These are phyloP conservation scores for Pseudocercospora fijiensis DNA, from an alignment of 2,329 filamentous ascomycete species.

Conservation along the genomic window DNA sequence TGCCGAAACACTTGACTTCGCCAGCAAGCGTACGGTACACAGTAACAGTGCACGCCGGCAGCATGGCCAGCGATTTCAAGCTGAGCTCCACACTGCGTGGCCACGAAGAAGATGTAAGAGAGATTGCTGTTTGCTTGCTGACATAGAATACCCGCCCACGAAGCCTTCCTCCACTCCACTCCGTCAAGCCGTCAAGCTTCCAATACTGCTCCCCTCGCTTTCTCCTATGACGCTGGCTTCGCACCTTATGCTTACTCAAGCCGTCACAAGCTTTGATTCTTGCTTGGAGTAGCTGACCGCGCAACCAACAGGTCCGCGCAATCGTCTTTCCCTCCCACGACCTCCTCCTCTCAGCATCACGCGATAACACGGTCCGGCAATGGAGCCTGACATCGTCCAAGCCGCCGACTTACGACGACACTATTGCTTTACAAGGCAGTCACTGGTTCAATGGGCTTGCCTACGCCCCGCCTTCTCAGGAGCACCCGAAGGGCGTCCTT, in stretches of 20 bases:
- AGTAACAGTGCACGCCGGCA: constrained; percentile 13
- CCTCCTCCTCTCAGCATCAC: constrained; percentile 77
- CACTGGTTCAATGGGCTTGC: constrained; percentile 86
- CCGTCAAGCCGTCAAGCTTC: background rate
- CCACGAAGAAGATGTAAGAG: constrained; percentile 86
- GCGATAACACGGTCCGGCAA: constrained; percentile 84
- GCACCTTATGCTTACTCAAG: background rate
- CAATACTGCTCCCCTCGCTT: background rate
- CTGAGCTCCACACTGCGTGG: constrained; percentile 85
- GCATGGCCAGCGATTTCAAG: constrained; percentile 77
- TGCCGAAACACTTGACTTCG: background rate
- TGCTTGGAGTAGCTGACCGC: constrained; percentile 22
- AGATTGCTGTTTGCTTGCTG: no score
- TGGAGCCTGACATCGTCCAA: constrained; percentile 70
- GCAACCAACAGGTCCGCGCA: constrained; percentile 69
- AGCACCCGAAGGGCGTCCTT: constrained; percentile 75
- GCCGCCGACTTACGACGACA: constrained; percentile 71
- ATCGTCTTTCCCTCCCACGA: constrained; percentile 74
- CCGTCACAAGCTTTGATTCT: background rate
- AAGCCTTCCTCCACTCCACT: background rate
- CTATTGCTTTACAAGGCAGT: constrained; percentile 75
- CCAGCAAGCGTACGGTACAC: background rate
- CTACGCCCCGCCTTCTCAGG: constrained; percentile 67
- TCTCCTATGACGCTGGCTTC: background rate
- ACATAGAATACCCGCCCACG: constrained; percentile 18